Base-by-base conservation (phyloP, 2,329 filamentous ascomycete genomes). In the Diaporthe sp. region DNA sequence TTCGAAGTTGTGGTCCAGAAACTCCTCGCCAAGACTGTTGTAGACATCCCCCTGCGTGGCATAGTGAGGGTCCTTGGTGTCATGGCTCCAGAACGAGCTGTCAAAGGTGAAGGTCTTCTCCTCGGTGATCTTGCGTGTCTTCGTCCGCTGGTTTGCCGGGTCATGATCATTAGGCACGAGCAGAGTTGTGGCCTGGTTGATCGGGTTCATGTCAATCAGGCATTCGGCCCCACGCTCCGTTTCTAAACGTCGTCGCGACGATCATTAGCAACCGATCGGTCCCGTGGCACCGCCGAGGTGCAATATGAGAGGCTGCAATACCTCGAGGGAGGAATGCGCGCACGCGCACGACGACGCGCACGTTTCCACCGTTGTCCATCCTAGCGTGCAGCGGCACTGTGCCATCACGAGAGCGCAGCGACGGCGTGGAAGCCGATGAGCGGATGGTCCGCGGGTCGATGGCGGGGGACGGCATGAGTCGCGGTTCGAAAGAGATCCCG, bases 1-100 rank as follows among this genome's bases (percentile, higher is more conserved):
- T 83, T 98, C 96, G 81, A 99, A 99, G 86, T 99, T 99, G 89
- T 99, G 97, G 84, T 99, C 97, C 77, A 99, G 90, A 79, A 99
- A 98, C 82, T 98, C 97, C 84, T 98, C 95, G 73, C 97, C 97
- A 34, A 99, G 90, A 76, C 94, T 94, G 81, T 97, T 95, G 88
- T 99, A 98, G 74, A 99, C 94, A 81, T 98, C 94, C 80, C 95
- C 94, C 83, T 99, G 97, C 77, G 93, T 90, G 4, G 97, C 96
- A 83, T 98, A 99, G 85, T 98, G 95, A 44, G 91, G 87, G 82
- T 98, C 95, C 37, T 88, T 84, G 74, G 90, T 89, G 83, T 96
- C 87, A 85, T 98, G 95, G 76, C 96, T 98, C 96, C 97, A 99
- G 86, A 98, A 99, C 0, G 96, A 98, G 83, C 95, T 98, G 87